Evolutionary conservation across 768 basidiomycete species (phyloP), one percentile per base, ranked within the genome.

Genomic region (Bullera alba): DNA sequence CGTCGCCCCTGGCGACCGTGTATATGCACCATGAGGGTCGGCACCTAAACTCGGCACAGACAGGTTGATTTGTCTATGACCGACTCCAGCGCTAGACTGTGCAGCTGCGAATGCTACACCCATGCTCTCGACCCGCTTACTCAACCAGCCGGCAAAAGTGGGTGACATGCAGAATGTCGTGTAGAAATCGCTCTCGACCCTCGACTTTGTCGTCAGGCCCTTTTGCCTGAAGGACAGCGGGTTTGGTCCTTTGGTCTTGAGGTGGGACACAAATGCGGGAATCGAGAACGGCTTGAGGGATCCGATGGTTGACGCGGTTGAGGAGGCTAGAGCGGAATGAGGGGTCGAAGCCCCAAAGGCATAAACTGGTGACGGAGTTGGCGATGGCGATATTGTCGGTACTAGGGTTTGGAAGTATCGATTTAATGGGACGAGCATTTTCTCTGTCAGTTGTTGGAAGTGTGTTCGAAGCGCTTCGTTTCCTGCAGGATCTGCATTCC

Each of bases 381-480:
- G 36, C 22, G 50, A 19, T 2, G 61, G 17, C n/a, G 52, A 42
- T n/a, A 54, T 36, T 8, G 58, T 50, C 15, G 67, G 67, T 5
- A 65, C 56, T 16, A 69, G 57, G 4, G 67, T 69, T 45, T 69
- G 67, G 43, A 96, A 82, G 76, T 96, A 96, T 57, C 92, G 81
- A 60, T 92, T 84, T 4, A 97, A 78, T 0, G 93, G 93, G 2
- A 87, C 83, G 19, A 96, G 80, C 54, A 97, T 77, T 47, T 84
- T 84, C 17, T 84, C 86, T 1, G 93, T 89, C 38, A 92, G 79
- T 34, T 85, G 80, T 46, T 82, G 82, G 69, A 97, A 89, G 65
- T 96, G 89, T 39, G 81, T 77, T 21, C 87, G 82, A 12, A 93
- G 76, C 37, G 74, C 47, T 74, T 78, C 46, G 81, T 79, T 46